A percentile compares a stretch with the other conserved stretches of the same genome.
phyloP scores from a whole-genome alignment of 192 early-diverging fungal species.

The Pilobolus umbonatus region DNA sequence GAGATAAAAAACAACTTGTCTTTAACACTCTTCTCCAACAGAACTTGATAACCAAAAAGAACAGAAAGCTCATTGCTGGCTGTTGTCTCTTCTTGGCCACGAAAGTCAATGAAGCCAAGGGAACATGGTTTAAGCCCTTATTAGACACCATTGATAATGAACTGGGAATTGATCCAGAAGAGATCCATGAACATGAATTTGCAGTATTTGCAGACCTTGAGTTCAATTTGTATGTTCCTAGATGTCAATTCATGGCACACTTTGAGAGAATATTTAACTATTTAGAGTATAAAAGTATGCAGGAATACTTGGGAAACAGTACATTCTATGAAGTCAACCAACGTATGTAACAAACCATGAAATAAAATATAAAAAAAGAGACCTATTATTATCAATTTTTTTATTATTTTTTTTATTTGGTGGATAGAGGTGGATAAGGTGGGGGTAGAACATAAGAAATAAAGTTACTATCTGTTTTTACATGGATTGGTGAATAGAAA shows the following conservation, averaged over 20 bases:
- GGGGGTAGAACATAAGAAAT: too few species aligned
- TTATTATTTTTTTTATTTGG: too few species aligned
- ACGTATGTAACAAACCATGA: background rate
- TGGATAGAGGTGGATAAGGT: too few species aligned
- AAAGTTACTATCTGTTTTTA: too few species aligned
- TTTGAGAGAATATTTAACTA: slow-evolving; percentile 76
- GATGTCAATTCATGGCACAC: slow-evolving; percentile 89
- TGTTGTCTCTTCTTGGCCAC: slow-evolving; percentile 77
- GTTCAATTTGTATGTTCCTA: slow-evolving; percentile 84
- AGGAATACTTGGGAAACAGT: slow-evolving; percentile 9
- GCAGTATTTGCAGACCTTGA: slow-evolving; percentile 85
- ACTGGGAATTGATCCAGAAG: slow-evolving; percentile 70
- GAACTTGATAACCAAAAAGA: slow-evolving; percentile 65
- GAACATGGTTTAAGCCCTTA: slow-evolving; percentile 53
- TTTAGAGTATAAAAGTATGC: slow-evolving; percentile 28
- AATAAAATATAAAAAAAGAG: slow-evolving; percentile 7
- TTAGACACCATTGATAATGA: slow-evolving; percentile 66
- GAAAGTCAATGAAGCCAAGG: slow-evolving; percentile 87
- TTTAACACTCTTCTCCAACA: slow-evolving; percentile 11
- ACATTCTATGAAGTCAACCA: slow-evolving; percentile 7
- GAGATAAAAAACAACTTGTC: background rate
- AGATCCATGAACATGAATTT: slow-evolving; percentile 88
- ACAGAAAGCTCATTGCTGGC: slow-evolving; percentile 68
- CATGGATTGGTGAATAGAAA: too few species aligned
- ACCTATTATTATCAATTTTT: too few species aligned